Percentiles rank a stretch among this genome's conserved stretches.
phyloP scores from a whole-genome alignment of 495 filamentous ascomycete species.

The Aspergillus sparsus region DNA sequence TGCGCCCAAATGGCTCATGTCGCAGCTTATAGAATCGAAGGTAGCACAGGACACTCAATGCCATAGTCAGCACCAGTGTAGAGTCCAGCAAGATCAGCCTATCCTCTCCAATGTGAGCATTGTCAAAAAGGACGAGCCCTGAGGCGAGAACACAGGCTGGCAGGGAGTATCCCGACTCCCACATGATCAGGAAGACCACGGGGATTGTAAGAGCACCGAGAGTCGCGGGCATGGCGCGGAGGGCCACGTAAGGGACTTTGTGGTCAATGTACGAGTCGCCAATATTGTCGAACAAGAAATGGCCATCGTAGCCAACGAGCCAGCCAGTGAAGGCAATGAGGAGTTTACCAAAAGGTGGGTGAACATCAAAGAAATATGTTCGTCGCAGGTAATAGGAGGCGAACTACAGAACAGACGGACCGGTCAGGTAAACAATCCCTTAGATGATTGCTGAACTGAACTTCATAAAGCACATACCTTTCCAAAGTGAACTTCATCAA shows the following conservation, averaged over 20 bases:
- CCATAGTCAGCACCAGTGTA: conserved; percentile 92
- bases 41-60: conserved; percentile 88
- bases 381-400: conserved; percentile 95
- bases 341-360: conserved; percentile 85
- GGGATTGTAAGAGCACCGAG: conserved; percentile 91
- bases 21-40: conserved; percentile 97
- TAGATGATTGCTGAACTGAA: conserved; percentile 13
- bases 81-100: conserved; percentile 93
- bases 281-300: conserved; percentile 98
- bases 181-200: conserved; percentile 97
- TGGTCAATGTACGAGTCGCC: conserved; percentile 97
- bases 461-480: conserved; percentile 68
- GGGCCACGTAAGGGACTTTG: conserved; percentile 95
- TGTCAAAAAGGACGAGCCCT: conserved; percentile 90
- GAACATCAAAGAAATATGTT: conserved; percentile 99
- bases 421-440: conserved; percentile 22
- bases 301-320: conserved; percentile 91
- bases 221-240: conserved; percentile 88
- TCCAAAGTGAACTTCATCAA: conserved; percentile 99
- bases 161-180: conserved; percentile 96
- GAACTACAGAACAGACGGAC: conserved; percentile 57
- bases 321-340: conserved; percentile 86
- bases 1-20: conserved; percentile 83
- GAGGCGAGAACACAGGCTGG: conserved; percentile 88
- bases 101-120: conserved; percentile 97